These are phyloP conservation scores for Aspergillus sp. DNA, from an alignment of 2,329 filamentous ascomycete species.

Conservation along the genomic window DNA sequence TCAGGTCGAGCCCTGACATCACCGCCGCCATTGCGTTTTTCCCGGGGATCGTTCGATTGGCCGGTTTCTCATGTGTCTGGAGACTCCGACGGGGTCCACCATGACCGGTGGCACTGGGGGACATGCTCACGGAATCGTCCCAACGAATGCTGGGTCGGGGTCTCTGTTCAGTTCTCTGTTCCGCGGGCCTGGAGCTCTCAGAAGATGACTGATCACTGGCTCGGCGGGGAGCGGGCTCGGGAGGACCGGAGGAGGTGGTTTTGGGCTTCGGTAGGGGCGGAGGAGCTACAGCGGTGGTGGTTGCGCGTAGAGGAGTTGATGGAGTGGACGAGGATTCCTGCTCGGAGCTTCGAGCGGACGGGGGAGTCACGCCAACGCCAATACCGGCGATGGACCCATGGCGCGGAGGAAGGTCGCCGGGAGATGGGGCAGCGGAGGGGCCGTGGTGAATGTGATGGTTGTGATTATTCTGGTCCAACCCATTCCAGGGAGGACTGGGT, in stretches of 20 bases:
- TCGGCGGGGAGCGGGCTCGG: conserved; percentile 18
- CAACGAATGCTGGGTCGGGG: conserved; percentile 17
- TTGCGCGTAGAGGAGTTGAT: conserved; percentile 11
- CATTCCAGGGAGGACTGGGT: conserved; percentile 11
- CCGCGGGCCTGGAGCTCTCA: conserved; percentile 12
- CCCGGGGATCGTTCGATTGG: conserved; percentile 22
- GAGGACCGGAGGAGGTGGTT: conserved; percentile 3
- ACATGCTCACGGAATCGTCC: conserved; percentile 18
- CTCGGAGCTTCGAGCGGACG: conserved; percentile 23
- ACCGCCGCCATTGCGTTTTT: conserved; percentile 49
- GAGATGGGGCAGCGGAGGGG: conserved; percentile 44
- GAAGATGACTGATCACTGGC: conserved; percentile 8
- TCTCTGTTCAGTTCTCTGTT: conserved; percentile 39
- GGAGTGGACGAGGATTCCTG: conserved; percentile 23
- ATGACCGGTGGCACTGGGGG: conserved; percentile 12
- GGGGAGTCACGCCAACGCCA: conserved; percentile 34
- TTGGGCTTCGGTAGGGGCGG: conserved; percentile 8
- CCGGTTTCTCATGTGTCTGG: conserved; percentile 37
- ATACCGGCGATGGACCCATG: conserved; percentile 41
- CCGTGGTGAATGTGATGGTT: background rate
- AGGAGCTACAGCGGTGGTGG: conserved; percentile 15
- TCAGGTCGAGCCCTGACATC: conserved; percentile 42
- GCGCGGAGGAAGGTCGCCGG: conserved; percentile 35
- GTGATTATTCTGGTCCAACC: conserved; percentile 49
- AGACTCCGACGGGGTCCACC: conserved; percentile 43